Base-by-base conservation (phyloP, 305 asterid genomes). In the Solanum chacoense region DNA sequence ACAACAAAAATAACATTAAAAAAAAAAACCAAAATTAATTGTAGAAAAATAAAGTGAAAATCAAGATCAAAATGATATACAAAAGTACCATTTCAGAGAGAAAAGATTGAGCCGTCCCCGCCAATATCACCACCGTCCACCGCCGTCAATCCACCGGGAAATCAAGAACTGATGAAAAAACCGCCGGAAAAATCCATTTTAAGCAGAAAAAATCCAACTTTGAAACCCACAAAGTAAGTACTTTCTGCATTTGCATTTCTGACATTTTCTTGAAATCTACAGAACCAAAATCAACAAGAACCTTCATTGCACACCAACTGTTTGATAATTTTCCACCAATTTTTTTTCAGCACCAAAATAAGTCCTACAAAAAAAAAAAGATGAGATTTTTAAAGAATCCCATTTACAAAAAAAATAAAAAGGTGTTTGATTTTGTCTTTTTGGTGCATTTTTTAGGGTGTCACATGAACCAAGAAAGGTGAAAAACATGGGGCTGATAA, bases 91-190 rank as follows among this genome's bases (percentile, higher is more conserved):
- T 45, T 50, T 73, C 28, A 74, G 29, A 50, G 86, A 50, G 72
- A 71, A 28, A 71, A 87, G 84, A 87, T 87, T 87, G 89, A 87
- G 89, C 89, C 89, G 85, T 74, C 89, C 89, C 89, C 85, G 89
- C 89, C 89, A 87, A 87, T 74, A 87, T 87, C 89, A 87, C 89
- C 89, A 36, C 72, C 88, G 18, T 31, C 12, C 71, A 38, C 88
- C 88, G 13, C 85, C 45, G 45, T 38, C 73, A 29, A 76, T 22
- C 69, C 73, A 10, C 87, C 87, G 73, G 29, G 4, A 38, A 83
- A 50, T 83, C 73, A 83, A 31, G 22, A 83, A 83, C 24, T 10
- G 4, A 29, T 45, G 86, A 16, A 81, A 81, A 11, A 45, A 8
- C 18, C 10, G 28, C 63, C 32, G 72, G 40, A 45, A 29, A 83